Conservation (phyloP, 768 basidiomycete species). For the Vararia minispora region DNA sequence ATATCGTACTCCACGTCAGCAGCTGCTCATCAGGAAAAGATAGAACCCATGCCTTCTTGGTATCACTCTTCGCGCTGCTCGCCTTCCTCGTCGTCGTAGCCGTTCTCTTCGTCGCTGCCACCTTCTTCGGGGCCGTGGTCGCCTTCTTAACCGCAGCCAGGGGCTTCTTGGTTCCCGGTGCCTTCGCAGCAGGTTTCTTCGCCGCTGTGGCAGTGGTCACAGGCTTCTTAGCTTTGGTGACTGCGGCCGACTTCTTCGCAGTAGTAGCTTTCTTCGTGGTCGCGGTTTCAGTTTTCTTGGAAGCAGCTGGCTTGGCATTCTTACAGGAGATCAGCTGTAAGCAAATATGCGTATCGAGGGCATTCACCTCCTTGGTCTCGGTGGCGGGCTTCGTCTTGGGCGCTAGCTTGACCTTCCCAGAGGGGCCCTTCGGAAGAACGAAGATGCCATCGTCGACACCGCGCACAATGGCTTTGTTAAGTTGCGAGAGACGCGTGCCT, state of each 20-base stretch:
- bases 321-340: background rate
- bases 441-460: constrained; percentile 43
- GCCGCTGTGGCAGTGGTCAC: constrained; percentile 23
- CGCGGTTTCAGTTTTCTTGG: constrained; percentile 16
- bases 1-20: background rate
- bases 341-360: background rate
- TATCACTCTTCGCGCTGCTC: constrained; percentile 19
- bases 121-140: constrained; percentile 22
- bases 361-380: constrained; percentile 49
- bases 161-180: constrained; percentile 13
- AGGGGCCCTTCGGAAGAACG: constrained; percentile 49
- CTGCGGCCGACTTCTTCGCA: constrained; percentile 24
- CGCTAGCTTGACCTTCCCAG: constrained; percentile 68
- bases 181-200: constrained; percentile 17
- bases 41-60: constrained; percentile 22
- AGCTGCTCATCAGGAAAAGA: background rate
- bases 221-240: constrained; percentile 19
- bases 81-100: constrained; percentile 13
- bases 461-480: constrained; percentile 42
- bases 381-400: constrained; percentile 34
- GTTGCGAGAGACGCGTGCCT: constrained; percentile 30
- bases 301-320: constrained; percentile 17
- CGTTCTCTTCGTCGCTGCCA: constrained; percentile 25
- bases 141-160: constrained; percentile 25
- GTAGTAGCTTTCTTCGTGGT: constrained; percentile 18